Conservation (phyloP, 331 rosid species). For the Telfairia occidentalis region DNA sequence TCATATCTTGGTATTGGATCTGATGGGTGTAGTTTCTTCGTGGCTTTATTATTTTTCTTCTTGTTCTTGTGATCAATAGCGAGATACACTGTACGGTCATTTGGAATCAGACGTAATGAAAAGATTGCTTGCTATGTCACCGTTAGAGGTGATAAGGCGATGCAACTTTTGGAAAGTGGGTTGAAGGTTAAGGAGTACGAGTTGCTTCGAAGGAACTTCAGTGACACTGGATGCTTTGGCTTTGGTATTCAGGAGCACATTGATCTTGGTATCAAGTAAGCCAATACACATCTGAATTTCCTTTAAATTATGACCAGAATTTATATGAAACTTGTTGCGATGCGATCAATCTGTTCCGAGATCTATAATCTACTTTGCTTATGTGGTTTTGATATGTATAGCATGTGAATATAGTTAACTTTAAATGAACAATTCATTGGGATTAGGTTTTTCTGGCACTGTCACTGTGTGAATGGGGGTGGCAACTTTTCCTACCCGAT, state of each 20-base stretch:
- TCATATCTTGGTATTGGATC: neutral
- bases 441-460: neutral
- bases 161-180: slow-evolving; percentile 55
- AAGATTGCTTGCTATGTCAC: slow-evolving; percentile 59
- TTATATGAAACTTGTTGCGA: neutral
- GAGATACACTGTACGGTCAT: slow-evolving; percentile 45
- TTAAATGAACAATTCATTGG: neutral
- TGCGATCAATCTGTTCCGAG: neutral
- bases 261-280: slow-evolving; percentile 53
- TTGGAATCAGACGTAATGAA: slow-evolving; percentile 54
- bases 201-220: slow-evolving; percentile 44
- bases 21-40: neutral
- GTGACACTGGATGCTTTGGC: slow-evolving; percentile 55
- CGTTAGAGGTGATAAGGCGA: slow-evolving; percentile 52
- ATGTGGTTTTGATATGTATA: neutral
- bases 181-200: slow-evolving; percentile 50
- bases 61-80: slow-evolving; percentile 14
- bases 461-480: neutral
- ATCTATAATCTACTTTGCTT: too few species aligned
- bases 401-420: neutral
- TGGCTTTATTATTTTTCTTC: neutral
- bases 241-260: slow-evolving; percentile 58
- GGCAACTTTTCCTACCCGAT: neutral
- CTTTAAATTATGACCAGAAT: neutral
- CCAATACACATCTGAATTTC: neutral